Evolutionary conservation across 129 eudicot species (phyloP).

Genomic region (Ambrosia trifida): DNA sequence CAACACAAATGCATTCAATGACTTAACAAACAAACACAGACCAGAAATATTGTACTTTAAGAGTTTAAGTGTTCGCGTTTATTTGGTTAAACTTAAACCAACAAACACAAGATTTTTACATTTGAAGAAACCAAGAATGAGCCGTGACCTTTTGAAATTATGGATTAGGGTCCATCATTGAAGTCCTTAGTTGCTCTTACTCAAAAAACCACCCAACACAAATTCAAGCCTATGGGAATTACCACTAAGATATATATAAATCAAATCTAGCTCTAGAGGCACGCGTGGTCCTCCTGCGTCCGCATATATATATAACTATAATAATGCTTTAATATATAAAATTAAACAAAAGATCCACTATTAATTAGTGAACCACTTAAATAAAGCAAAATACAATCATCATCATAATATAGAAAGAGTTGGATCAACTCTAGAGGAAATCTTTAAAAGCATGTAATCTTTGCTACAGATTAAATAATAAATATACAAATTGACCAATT

Average conservation of each 20-base stretch:
- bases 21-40: too few relatives aligned
- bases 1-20: too few relatives aligned
- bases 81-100: too few relatives aligned
- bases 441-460: constrained; percentile 51
- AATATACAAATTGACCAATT: constrained; percentile 22
- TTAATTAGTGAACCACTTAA: constrained; percentile 36
- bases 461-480: constrained; percentile 30
- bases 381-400: constrained; percentile 31
- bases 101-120: background rate
- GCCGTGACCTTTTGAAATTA: background rate
- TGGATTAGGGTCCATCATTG: constrained; percentile 13
- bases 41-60: too few relatives aligned
- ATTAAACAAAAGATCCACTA: constrained; percentile 29
- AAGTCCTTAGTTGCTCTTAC: constrained; percentile 36
- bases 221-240: constrained; percentile 24
- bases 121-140: constrained; percentile 15
- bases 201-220: constrained; percentile 39
- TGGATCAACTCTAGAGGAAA: constrained; percentile 33
- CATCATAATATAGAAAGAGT: constrained; percentile 13
- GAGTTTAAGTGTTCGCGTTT: too few relatives aligned
- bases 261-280: constrained; percentile 21
- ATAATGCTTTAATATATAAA: constrained; percentile 28
- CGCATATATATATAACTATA: constrained; percentile 26
- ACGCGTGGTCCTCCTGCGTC: constrained; percentile 38
- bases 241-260: constrained; percentile 24